These are phyloP conservation scores for Iberis pinnata DNA, from an alignment of 345 rosid species.

Conservation along the genomic window DNA sequence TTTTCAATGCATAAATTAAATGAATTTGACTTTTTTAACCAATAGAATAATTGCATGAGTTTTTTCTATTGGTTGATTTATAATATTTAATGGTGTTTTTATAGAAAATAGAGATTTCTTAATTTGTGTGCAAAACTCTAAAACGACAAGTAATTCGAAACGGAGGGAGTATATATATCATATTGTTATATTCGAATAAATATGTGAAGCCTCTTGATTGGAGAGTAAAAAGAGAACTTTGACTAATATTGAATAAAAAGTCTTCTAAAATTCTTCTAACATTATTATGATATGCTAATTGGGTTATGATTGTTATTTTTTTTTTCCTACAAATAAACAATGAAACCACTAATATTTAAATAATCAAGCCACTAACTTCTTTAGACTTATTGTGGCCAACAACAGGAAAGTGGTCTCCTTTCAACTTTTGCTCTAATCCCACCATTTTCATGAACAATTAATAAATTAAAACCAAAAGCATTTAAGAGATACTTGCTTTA, in stretches of 20 bases:
- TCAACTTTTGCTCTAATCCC: slow-evolving; percentile 36
- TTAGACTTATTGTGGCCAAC: slow-evolving; percentile 56
- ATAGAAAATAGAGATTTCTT: no score
- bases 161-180: no score
- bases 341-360: slow-evolving; percentile 24
- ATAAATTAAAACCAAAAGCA: slow-evolving; percentile 25
- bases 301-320: slow-evolving; percentile 3
- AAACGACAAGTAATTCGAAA: no score
- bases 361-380: slow-evolving; percentile 43
- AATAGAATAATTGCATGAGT: no score
- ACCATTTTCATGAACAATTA: slow-evolving; percentile 25
- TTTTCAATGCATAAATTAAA: no score
- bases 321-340: not conserved
- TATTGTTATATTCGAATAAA: no score
- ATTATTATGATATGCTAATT: slow-evolving; percentile 16
- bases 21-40: no score
- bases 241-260: slow-evolving; percentile 1
- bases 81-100: no score
- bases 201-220: no score
- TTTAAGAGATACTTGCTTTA: slow-evolving; percentile 1
- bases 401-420: slow-evolving; percentile 50
- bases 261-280: slow-evolving; percentile 9
- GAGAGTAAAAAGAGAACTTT: not conserved
- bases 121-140: no score
- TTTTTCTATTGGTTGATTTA: no score